Base-by-base conservation (phyloP, 148 eudicot species). In the Tetragonia tetragonoides region DNA sequence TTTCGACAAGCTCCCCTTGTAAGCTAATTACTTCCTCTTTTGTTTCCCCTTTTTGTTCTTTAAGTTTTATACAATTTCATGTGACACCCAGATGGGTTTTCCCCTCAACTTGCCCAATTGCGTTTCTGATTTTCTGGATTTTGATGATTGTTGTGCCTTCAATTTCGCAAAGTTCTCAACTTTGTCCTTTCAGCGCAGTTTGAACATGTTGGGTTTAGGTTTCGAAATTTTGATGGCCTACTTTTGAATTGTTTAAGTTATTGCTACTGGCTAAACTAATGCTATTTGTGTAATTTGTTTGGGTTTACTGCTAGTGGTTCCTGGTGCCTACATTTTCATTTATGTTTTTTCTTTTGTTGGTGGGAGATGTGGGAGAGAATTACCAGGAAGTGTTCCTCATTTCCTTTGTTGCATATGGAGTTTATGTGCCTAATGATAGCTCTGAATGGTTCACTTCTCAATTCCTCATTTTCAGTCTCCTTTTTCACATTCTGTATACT, bases 1-100 rank as follows among this genome's bases (percentile, higher is more conserved):
- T 86, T 83, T 79, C 88, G 97, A 74, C 95, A 89, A 85, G 89
- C 97, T 82, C 97, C 98, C 24, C 78, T 94, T 86, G 98, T 91
- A 76, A 88, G 88, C 46, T 66, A 16, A 39, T n/a, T 12, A 49
- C n/a, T 16, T 10, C 75, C 37, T 76, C 37, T 44, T 74, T 65
- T 85, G 67, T 68, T 41, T 23, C n/a, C 69, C 17, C 24, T 66
- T 54, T 80, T 64, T 63, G 40, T 14, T 24, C n/a, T 59, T 74
- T 38, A 38, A 67, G 61, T 74, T 64, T 72, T 64, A 49, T 78
- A 66, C 44, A 20, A 18, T 68, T 82, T 82, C 16, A 40, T n/a
- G 18, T 42, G 47, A 44, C 83, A n/a, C 75, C 73, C 72, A 74
- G 53, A 79, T 77, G 81, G 80, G 69, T 37, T 70, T 72, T 59